Base-by-base conservation (phyloP, 345 rosid species). In the Aquilaria yunnanensis region DNA sequence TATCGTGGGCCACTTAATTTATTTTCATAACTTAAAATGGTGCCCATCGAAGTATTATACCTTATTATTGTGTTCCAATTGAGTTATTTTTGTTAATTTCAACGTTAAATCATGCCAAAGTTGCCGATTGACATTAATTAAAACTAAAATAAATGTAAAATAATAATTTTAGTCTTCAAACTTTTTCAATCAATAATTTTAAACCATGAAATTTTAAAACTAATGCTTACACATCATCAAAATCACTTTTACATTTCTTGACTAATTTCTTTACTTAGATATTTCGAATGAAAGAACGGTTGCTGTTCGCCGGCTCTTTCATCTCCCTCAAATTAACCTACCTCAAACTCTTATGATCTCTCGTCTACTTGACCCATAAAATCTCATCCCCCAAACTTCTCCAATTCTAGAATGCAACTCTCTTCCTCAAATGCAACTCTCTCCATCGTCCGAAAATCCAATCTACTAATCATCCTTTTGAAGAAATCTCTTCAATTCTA, bases 231-330 rank as follows among this genome's bases (percentile, higher is more conserved):
- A 23, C 23, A 23, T 23, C 23, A 23, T 50, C 45, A 12, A 13
- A 4, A 12, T n/a, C 5, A 46, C 29, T 34, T 10, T 12, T 54
- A 9, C 6, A 14, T 0, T 41, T 10, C 6, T 31, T 37, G 59
- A 16, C 54, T 3, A 6, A 11, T 47, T 49, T 32, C 46, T 72
- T 91, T 16, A 91, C 83, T 4, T 76, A 75, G 6, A 57, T 62
- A 52, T 80, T 80, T 51, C 96, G 85, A 57, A 77, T 82, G 1
- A 75, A 87, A 68, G 90, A 88, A 69, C 83, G 98, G 47, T 87
- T 89, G 32, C 96, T 92, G 0, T 75, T 86, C 0, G 78, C 84
- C 12, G 95, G 77, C 6, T 71, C 88, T 0, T 83, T 77, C 62
- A 56, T 86, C 0, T 76, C 90, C 9, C 89, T 90, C 0, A 90